Percentiles rank a stretch among this genome's conserved stretches.
phyloP scores from a whole-genome alignment of 2,329 filamentous ascomycete genomes.

The Seiridium unicorne region DNA sequence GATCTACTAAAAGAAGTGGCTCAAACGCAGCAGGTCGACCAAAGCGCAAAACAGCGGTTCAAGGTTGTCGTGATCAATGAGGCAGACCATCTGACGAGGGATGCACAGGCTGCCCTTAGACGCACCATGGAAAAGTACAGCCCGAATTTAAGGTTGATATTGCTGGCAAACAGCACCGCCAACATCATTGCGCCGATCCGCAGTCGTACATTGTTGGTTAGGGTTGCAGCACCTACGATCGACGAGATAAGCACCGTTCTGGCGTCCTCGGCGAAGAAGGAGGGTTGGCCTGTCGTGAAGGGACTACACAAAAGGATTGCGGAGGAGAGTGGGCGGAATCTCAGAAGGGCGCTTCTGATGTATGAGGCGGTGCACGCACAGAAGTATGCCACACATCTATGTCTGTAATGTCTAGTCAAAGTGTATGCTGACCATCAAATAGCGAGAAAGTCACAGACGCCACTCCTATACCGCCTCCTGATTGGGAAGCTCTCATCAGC shows the following conservation, averaged over 20 bases:
- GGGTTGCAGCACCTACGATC: conserved; percentile 86
- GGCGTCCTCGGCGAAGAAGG: conserved; percentile 68
- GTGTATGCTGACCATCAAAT: conserved; percentile 3
- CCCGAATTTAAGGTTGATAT: conserved; percentile 85
- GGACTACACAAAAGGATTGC: conserved; percentile 83
- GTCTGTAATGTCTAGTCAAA: neutral
- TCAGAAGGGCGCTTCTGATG: conserved; percentile 90
- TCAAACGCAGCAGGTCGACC: conserved; percentile 98
- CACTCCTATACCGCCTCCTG: conserved; percentile 88
- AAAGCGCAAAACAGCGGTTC: conserved; percentile 85
- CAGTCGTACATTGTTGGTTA: conserved; percentile 84
- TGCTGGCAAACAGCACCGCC: conserved; percentile 92
- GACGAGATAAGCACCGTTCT: conserved; percentile 81
- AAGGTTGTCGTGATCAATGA: conserved; percentile 99
- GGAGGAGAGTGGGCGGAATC: conserved; percentile 83
- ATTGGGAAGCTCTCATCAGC: conserved; percentile 91
- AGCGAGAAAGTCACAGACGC: conserved; percentile 88
- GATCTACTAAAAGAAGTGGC: conserved; percentile 96
- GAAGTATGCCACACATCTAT: conserved; percentile 63
- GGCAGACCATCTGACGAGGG: conserved; percentile 88
- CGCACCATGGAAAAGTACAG: conserved; percentile 99
- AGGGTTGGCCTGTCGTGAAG: conserved; percentile 76
- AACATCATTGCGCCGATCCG: conserved; percentile 99
- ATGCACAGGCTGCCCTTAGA: conserved; percentile 91
- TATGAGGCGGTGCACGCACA: conserved; percentile 96